A percentile compares a stretch with the other conserved stretches of the same genome.
phyloP scores from a whole-genome alignment of 108 stramenopile species.

The Cyclotella kingstonii region DNA sequence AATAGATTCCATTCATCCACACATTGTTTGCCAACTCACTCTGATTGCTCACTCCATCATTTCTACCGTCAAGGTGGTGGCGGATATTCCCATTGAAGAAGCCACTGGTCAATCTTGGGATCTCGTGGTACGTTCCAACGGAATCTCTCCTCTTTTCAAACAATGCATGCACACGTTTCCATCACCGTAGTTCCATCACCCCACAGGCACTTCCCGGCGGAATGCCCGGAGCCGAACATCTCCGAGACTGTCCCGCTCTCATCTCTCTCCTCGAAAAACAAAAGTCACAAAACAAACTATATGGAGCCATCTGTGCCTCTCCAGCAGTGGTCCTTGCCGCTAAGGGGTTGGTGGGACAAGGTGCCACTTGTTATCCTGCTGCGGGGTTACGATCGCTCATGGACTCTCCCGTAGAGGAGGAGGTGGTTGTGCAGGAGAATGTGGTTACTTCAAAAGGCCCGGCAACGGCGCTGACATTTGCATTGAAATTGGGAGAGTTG shows the following conservation, averaged over 20 bases:
- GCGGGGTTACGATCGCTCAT: constrained; percentile 63
- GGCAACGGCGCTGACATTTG: constrained; percentile 76
- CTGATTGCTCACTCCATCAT: neutral
- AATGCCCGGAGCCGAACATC: constrained; percentile 81
- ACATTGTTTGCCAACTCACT: neutral
- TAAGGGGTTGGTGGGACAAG: constrained; percentile 63
- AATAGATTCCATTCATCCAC: too few relatives aligned
- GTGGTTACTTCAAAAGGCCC: constrained; percentile 79
- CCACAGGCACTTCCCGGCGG: constrained; percentile 69
- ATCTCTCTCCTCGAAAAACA: constrained; percentile 74
- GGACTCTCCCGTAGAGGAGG: constrained; percentile 45
- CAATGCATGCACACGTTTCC: too few relatives aligned
- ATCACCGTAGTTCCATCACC: too few relatives aligned
- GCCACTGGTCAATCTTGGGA: constrained; percentile 84
- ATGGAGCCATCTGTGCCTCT: constrained; percentile 86
- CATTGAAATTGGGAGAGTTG: constrained; percentile 47
- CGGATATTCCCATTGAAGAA: constrained; percentile 83
- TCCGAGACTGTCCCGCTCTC: constrained; percentile 68
- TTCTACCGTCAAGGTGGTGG: constrained; percentile 50
- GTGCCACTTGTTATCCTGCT: constrained; percentile 92
- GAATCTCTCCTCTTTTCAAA: neutral
- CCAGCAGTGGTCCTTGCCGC: constrained; percentile 83
- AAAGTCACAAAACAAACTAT: constrained; percentile 52
- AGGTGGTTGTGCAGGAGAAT: constrained; percentile 71
- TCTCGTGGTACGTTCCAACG: constrained; percentile 57